Evolutionary conservation across 2,329 filamentous ascomycete species (phyloP).

Genomic region (Pyricularia grisea): DNA sequence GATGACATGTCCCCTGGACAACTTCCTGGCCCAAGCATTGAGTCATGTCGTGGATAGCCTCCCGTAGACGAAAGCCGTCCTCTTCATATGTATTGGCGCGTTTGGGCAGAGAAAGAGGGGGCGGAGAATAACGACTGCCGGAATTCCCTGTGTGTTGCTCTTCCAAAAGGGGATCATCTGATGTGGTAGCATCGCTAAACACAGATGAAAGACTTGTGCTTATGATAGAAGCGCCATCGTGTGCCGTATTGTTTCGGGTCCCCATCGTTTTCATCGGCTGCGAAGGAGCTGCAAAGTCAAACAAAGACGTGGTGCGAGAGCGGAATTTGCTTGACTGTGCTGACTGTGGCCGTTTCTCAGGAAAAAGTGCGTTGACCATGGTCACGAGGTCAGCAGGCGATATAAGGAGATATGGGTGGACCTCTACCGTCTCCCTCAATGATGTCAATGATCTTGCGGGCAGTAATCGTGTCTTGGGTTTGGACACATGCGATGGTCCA

Average conservation of each 20-base stretch:
- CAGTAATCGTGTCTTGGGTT: slow-evolving; percentile 48
- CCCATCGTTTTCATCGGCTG: slow-evolving; percentile 54
- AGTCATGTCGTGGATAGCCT: slow-evolving; percentile 62
- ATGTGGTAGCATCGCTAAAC: slow-evolving; percentile 60
- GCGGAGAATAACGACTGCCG: slow-evolving; percentile 38
- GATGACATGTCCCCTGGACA: slow-evolving; percentile 61
- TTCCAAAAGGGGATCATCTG: slow-evolving; percentile 53
- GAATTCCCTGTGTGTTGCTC: slow-evolving; percentile 39
- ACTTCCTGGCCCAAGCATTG: slow-evolving; percentile 55
- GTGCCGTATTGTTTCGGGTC: slow-evolving; percentile 21
- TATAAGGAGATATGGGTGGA: slow-evolving; percentile 71
- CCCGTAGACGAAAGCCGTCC: slow-evolving; percentile 54
- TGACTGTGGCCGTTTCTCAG: slow-evolving; percentile 59
- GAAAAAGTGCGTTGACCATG: slow-evolving; percentile 75
- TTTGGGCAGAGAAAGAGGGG: slow-evolving; percentile 36
- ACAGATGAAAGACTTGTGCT: slow-evolving; percentile 66
- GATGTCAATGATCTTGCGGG: slow-evolving; percentile 65
- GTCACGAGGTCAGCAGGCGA: slow-evolving; percentile 72
- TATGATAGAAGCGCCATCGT: slow-evolving; percentile 60
- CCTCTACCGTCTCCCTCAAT: slow-evolving; percentile 65
- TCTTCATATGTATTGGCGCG: slow-evolving; percentile 48
- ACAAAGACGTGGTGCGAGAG: slow-evolving; percentile 59
- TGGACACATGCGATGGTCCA: slow-evolving; percentile 39
- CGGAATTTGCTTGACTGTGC: slow-evolving; percentile 50
- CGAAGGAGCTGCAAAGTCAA: slow-evolving; percentile 58